Conservation (phyloP, 768 basidiomycete genomes). For the Trametopsis cervina region DNA sequence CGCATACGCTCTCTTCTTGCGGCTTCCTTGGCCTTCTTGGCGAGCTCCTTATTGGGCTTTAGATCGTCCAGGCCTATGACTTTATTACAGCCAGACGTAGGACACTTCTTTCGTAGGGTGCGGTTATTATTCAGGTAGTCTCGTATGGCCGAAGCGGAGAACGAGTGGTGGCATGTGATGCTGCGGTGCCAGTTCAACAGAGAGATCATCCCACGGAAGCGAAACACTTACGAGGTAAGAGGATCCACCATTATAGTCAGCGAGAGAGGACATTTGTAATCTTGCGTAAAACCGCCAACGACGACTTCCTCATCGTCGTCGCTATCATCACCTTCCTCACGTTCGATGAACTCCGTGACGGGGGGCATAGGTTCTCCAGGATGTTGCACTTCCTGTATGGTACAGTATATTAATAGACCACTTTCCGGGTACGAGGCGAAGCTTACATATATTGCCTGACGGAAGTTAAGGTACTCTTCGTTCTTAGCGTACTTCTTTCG, state of each 20-base stretch:
- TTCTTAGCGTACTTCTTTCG: conserved; percentile 74
- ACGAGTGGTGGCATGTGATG: conserved; percentile 72
- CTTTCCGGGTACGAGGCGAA: too few relatives aligned
- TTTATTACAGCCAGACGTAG: conserved; percentile 67
- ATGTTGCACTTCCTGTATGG: conserved; percentile 57
- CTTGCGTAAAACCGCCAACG: conserved; percentile 78
- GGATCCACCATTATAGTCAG: conserved; percentile 63
- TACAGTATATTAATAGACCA: neutral
- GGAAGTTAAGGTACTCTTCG: conserved; percentile 54
- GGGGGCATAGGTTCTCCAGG: conserved; percentile 70
- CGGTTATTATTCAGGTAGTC: conserved; percentile 46
- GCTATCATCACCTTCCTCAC: conserved; percentile 77
- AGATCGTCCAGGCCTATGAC: conserved; percentile 45
- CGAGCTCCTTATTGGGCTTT: conserved; percentile 48
- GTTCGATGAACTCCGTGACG: conserved; percentile 63
- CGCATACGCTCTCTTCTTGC: conserved; percentile 38
- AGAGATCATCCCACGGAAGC: conserved; percentile 1
- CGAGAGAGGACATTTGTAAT: conserved; percentile 80
- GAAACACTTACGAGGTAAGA: conserved; percentile 64
- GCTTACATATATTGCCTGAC: conserved; percentile 60
- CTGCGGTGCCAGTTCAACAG: conserved; percentile 29
- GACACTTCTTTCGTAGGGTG: conserved; percentile 40
- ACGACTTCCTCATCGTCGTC: conserved; percentile 87
- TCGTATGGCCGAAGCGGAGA: conserved; percentile 63
- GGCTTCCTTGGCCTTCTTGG: conserved; percentile 53